These are phyloP conservation scores for Pyrus communis DNA, from an alignment of 306 rosid genomes.

Conservation along the genomic window DNA sequence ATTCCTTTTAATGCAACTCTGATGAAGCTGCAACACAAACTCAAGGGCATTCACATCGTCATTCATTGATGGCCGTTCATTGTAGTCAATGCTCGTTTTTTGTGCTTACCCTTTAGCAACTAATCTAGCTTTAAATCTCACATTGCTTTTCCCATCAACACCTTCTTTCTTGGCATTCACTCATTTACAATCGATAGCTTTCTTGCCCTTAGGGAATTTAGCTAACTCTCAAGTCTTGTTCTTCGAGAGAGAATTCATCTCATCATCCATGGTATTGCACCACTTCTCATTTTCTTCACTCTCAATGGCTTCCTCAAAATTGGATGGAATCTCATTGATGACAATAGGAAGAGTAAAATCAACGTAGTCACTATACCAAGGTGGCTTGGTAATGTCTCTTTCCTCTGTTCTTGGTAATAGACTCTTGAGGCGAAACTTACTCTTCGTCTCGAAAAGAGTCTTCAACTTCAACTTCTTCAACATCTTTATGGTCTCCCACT, in stretches of 20 bases:
- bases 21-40: slow-evolving; percentile 16
- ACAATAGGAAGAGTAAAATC: neutral
- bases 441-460: neutral
- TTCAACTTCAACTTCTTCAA: neutral
- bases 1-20: neutral
- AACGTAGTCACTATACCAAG: neutral
- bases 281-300: too few relatives aligned
- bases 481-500: neutral
- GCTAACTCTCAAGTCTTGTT: neutral
- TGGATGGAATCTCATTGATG: neutral
- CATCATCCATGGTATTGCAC: too few relatives aligned
- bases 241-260: too few relatives aligned
- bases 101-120: too few relatives aligned
- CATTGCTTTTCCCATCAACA: too few relatives aligned
- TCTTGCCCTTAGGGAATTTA: neutral
- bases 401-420: neutral
- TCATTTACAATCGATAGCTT: neutral
- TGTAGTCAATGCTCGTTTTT: too few relatives aligned
- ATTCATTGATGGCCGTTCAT: slow-evolving; percentile 18
- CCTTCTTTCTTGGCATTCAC: neutral
- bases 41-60: slow-evolving; percentile 16
- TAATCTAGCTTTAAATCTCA: too few relatives aligned
- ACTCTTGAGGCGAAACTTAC: too few relatives aligned
- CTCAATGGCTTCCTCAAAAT: neutral
- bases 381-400: rapidly evolving